Percentiles rank a stretch among this genome's conserved stretches.
Evolutionary conservation across 345 rosid species (phyloP).

Genomic region (Viola odorata): DNA sequence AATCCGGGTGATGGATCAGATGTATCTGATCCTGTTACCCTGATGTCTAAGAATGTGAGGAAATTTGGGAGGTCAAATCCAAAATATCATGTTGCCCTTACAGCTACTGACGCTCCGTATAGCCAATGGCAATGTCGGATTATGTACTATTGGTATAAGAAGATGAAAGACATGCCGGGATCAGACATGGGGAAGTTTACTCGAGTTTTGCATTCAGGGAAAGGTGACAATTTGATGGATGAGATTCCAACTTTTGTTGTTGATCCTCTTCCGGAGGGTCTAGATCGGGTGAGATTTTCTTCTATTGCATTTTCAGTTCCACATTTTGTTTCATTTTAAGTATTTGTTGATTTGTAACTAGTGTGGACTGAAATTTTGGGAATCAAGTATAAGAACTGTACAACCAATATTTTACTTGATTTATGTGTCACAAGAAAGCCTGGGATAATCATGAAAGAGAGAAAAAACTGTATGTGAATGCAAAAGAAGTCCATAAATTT

Average conservation of each 20-base stretch:
- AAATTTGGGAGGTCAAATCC: slow-evolving; percentile 31
- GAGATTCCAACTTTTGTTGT: slow-evolving; percentile 89
- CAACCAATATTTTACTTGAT: no score
- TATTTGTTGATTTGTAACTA: no score
- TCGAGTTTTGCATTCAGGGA: slow-evolving; percentile 86
- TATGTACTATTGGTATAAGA: slow-evolving; percentile 93
- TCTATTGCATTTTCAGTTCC: neutral
- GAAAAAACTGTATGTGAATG: no score
- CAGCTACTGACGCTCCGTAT: slow-evolving; percentile 83
- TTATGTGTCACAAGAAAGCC: no score
- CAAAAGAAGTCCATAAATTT: no score
- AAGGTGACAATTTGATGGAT: slow-evolving; percentile 75
- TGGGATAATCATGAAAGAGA: no score
- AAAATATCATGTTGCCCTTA: slow-evolving; percentile 78
- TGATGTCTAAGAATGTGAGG: slow-evolving; percentile 52
- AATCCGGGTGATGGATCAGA: slow-evolving; percentile 23
- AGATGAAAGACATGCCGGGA: slow-evolving; percentile 64
- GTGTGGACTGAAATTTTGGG: no score
- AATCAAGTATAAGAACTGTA: no score
- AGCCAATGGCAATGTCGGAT: slow-evolving; percentile 97
- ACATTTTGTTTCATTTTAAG: no score
- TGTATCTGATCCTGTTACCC: slow-evolving; percentile 57
- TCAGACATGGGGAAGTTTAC: slow-evolving; percentile 97
- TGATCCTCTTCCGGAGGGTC: slow-evolving; percentile 89
- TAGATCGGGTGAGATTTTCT: slow-evolving; percentile 59